A percentile compares a stretch with the other conserved stretches of the same genome.
Evolutionary conservation across 225 moss, liverwort and hornwort species (phyloP).

Genomic region (Physcomitrellopsis africana): DNA sequence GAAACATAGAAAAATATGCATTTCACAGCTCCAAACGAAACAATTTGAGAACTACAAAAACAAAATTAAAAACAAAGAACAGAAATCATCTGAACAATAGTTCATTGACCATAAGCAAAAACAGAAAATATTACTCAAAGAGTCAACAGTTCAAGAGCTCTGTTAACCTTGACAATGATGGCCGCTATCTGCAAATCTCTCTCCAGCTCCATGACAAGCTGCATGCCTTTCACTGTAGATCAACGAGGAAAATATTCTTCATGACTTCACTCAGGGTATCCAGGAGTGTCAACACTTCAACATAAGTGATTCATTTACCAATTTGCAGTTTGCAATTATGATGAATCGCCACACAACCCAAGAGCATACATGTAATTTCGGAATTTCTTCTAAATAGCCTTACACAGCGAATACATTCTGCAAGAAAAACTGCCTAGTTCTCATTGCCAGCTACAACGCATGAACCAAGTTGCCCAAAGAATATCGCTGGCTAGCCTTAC

Average conservation of each 20-base stretch:
- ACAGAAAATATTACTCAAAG: conserved; percentile 1
- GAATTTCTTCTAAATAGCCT: not conserved
- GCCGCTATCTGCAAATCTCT: conserved; percentile 92
- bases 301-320: not conserved
- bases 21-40: not conserved
- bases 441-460: conserved; percentile 35
- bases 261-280: conserved; percentile 4
- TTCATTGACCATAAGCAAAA: conserved; percentile 7
- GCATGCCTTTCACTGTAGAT: conserved; percentile 89
- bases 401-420: conserved; percentile 36
- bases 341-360: conserved; percentile 26
- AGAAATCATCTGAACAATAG: conserved; percentile 3
- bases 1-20: not conserved
- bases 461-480: conserved; percentile 35
- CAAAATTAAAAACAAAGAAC: not conserved
- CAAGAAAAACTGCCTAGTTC: conserved; percentile 40
- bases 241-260: conserved; percentile 27
- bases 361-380: conserved; percentile 13
- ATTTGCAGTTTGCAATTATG: conserved; percentile 6
- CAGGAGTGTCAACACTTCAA: conserved; percentile 2
- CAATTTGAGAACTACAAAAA: not conserved
- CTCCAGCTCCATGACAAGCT: conserved; percentile 86
- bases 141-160: conserved; percentile 2
- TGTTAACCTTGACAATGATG: conserved; percentile 89
- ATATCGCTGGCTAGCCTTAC: conserved; percentile 31